A percentile compares a stretch with the other conserved stretches of the same genome.
These are phyloP conservation scores for Sarocladium strictum DNA, from an alignment of 2,329 filamentous ascomycete species.

Conservation along the genomic window DNA sequence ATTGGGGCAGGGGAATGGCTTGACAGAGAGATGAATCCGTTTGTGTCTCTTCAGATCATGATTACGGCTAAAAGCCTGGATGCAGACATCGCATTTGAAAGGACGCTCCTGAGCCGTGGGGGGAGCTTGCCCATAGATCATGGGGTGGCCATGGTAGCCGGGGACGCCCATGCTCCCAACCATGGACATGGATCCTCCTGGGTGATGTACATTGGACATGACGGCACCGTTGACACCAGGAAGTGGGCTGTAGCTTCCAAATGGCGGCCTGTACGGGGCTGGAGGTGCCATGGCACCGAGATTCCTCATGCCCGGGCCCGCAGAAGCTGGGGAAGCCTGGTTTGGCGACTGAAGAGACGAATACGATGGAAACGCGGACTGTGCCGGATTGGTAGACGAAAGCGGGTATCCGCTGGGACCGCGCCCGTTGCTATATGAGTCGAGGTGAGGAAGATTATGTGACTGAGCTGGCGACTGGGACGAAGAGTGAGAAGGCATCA, in stretches of 20 bases:
- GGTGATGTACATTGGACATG: constrained; percentile 73
- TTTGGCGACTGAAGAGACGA: constrained; percentile 25
- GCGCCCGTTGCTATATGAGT: constrained; percentile 45
- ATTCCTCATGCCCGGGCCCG: constrained; percentile 30
- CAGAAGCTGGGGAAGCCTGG: constrained; percentile 42
- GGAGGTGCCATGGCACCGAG: constrained; percentile 23
- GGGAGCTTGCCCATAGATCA: constrained; percentile 46
- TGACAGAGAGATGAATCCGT: constrained; percentile 88
- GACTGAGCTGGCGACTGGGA: constrained; percentile 23
- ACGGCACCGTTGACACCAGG: constrained; percentile 61
- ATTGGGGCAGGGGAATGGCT: constrained; percentile 85
- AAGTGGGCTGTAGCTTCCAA: constrained; percentile 35
- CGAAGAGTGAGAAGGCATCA: neutral
- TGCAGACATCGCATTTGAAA: constrained; percentile 90
- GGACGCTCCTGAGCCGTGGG: constrained; percentile 59
- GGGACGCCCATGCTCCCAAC: constrained; percentile 52
- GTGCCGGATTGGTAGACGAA: constrained; percentile 41
- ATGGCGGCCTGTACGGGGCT: neutral
- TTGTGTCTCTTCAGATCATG: constrained; percentile 96
- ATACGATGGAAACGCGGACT: constrained; percentile 39
- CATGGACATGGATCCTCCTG: constrained; percentile 64
- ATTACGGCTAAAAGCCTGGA: constrained; percentile 91
- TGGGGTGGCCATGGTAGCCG: constrained; percentile 51
- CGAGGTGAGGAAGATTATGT: constrained; percentile 48
- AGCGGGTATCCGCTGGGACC: constrained; percentile 58